These are phyloP conservation scores for Kernera saxatilis DNA, from an alignment of 345 rosid genomes.

Conservation along the genomic window DNA sequence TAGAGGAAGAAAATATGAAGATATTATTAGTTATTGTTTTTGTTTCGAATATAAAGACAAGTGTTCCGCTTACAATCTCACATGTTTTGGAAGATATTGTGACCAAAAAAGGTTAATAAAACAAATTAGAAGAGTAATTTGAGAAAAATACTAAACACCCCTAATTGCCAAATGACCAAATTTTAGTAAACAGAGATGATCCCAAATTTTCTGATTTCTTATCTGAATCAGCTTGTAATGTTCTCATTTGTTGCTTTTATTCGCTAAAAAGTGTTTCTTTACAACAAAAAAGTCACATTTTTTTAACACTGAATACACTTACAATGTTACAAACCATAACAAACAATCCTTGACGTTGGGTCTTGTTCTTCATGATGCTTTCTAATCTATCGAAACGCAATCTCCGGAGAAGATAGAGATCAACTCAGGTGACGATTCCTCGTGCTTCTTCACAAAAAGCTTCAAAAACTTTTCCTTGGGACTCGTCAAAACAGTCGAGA, in stretches of 20 bases:
- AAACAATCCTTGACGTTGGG: not conserved
- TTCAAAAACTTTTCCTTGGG: slow-evolving; percentile 7
- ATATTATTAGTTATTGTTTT: not conserved
- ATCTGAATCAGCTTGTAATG: not conserved
- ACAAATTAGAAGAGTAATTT: not conserved
- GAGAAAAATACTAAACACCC: not conserved
- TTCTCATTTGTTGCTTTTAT: not conserved
- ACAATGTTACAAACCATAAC: not conserved
- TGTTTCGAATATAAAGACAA: slow-evolving; percentile 2
- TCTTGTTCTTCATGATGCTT: not conserved
- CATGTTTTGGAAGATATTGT: not conserved
- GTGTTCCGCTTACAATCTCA: slow-evolving; percentile 1
- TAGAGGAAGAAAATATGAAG: not conserved
- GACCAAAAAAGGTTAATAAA: not conserved
- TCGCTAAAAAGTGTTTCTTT: not conserved
- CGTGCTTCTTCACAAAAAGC: slow-evolving; percentile 4
- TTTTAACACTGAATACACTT: not conserved
- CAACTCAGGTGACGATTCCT: not conserved
- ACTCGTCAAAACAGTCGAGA: slow-evolving; percentile 17
- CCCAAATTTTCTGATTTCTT: not conserved
- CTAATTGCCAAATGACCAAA: not conserved
- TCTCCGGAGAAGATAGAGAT: slow-evolving; percentile 1
- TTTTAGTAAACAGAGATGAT: not conserved
- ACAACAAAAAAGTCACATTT: not conserved
- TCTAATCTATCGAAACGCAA: not conserved